Percentiles rank a stretch among this genome's conserved stretches.
Conservation (phyloP, 73 alveolate genomes). For the Breviolum minutum region DNA sequence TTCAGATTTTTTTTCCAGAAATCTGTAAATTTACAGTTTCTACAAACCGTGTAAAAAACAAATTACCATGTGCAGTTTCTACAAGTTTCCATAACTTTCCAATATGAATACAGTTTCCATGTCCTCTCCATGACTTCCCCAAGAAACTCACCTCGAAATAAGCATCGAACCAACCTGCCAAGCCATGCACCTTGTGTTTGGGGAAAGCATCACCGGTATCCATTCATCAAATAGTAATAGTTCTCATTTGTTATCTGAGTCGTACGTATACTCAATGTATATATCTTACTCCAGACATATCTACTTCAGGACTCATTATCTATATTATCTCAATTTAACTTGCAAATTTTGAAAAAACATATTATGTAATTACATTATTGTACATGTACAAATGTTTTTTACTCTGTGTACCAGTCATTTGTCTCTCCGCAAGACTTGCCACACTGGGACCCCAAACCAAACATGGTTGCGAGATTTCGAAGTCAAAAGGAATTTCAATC, state of each 20-base stretch:
- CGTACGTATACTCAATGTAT: background rate
- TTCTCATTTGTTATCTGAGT: too few species aligned
- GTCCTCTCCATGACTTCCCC: too few species aligned
- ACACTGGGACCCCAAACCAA: conserved; percentile 68
- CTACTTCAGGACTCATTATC: too few species aligned
- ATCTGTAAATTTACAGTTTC: too few species aligned
- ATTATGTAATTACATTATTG: background rate
- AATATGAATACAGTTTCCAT: too few species aligned
- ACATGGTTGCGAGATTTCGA: conserved; percentile 96
- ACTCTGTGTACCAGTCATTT: too few species aligned
- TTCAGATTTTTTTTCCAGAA: too few species aligned
- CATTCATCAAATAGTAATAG: too few species aligned
- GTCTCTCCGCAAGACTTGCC: background rate
- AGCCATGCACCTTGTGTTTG: conserved; percentile 96
- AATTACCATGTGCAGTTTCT: background rate
- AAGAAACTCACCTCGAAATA: conserved; percentile 84
- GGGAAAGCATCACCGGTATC: too few species aligned
- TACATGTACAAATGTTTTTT: background rate
- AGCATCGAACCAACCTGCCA: conserved; percentile 98
- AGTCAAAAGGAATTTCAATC: conserved; percentile 76
- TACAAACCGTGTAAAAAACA: background rate
- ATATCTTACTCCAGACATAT: too few species aligned
- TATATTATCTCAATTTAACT: too few species aligned
- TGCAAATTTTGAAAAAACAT: too few species aligned
- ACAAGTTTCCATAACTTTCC: background rate